phyloP scores from a whole-genome alignment of 345 rosid species.

The Linum usitatissimum region DNA sequence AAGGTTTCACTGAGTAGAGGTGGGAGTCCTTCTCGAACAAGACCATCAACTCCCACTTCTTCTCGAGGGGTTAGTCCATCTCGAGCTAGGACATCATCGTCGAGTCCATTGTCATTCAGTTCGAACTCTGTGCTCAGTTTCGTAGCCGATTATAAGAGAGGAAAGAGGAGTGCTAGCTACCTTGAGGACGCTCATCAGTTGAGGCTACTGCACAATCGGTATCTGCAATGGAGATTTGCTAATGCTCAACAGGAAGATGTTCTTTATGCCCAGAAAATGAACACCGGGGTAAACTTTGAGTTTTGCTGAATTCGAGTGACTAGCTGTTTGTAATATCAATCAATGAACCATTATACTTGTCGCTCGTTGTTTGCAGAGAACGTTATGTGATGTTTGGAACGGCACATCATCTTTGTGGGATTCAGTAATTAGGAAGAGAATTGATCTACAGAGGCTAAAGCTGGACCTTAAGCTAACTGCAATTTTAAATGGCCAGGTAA shows the following conservation, averaged over 20 bases:
- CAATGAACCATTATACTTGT: too few species aligned
- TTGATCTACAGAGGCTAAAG: slow-evolving; percentile 53
- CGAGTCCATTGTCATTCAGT: slow-evolving; percentile 43
- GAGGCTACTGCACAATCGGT: slow-evolving; percentile 68
- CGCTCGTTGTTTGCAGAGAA: slow-evolving; percentile 43
- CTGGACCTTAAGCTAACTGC: slow-evolving; percentile 67
- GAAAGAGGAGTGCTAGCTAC: slow-evolving; percentile 48
- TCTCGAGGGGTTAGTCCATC: slow-evolving; percentile 75
- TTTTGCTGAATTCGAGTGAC: slow-evolving; percentile 12
- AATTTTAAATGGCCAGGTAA: slow-evolving; percentile 65
- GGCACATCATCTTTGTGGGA: slow-evolving; percentile 51
- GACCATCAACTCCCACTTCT: slow-evolving; percentile 67
- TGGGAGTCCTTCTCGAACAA: slow-evolving; percentile 42
- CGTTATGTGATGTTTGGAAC: slow-evolving; percentile 59
- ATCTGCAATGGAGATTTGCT: slow-evolving; percentile 86
- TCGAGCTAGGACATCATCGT: slow-evolving; percentile 43
- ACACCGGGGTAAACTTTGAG: slow-evolving; percentile 51
- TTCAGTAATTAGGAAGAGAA: slow-evolving; percentile 55
- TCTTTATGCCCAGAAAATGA: slow-evolving; percentile 50
- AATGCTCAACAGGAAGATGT: slow-evolving; percentile 67
- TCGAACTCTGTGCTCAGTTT: slow-evolving; percentile 82
- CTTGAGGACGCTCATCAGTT: slow-evolving; percentile 91
- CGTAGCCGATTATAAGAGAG: slow-evolving; percentile 70
- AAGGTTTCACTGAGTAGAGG: slow-evolving; percentile 41
- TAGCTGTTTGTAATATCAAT: too few species aligned